Evolutionary conservation across 2,329 filamentous ascomycete species (phyloP), one percentile per base, ranked within the genome.

Genomic region (Pyrenochaeta sp.): DNA sequence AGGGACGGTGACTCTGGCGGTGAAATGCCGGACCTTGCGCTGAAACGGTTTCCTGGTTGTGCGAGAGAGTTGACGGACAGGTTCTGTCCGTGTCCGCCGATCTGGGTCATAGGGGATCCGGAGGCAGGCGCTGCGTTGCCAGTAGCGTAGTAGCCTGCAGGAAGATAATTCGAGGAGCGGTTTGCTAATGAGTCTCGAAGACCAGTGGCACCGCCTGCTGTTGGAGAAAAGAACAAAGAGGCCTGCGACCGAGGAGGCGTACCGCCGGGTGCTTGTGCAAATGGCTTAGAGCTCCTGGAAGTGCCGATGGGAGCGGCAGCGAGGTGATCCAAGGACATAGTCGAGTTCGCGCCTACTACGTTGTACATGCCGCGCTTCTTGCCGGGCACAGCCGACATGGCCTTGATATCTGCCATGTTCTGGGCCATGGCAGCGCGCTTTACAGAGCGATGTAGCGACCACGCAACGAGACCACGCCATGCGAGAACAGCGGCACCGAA

Each of bases 201-300:
- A 56, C 83, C 82, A 7, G 86, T 80, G 6, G 72, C 66, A 25
- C 73, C 72, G 39, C 86, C 87, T 1, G 93, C 93, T 0, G 95
- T 98, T 0, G 95, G 95, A 7, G 93, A 97, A 82, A 97, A 99
- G 85, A 99, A 99, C 15, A 98, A 84, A 61, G 90, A 91, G 45
- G 68, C 72, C 36, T 66, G 65, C 27, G 59, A 62, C 56, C 64
- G 73, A 68, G 73, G 69, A 49, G 72, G 64, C 25, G 68, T 68
- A 44, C 64, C 69, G 24, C 59, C 61, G 22, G 66, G 58, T 12
- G 52, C 45, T 25, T 70, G 70, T 12, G 73, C 66, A 30, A 73
- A 74, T n/a, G 72, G 67, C 48, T 73, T 74, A 28, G 67, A 45
- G 3, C 71, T 65, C 49, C 62, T 72, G 27, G 74, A 72, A 28